Evolutionary conservation across 83 land plant genomes (phyloP).

Genomic region (Isoetes engelmannii): DNA sequence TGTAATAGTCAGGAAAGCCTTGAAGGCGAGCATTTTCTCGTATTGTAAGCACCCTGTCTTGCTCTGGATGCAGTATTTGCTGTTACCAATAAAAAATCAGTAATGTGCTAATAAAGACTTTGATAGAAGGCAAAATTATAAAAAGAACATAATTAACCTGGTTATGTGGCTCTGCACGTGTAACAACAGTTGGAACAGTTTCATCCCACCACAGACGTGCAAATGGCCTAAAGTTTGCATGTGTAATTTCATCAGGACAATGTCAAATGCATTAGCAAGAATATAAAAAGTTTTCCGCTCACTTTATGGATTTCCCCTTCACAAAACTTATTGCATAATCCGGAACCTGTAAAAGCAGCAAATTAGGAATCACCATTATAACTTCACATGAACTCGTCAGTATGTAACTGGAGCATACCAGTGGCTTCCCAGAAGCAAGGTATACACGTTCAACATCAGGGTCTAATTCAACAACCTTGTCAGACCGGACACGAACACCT

Average conservation of each 20-base stretch:
- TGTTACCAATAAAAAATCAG: constrained; percentile 12
- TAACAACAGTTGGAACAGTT: constrained; percentile 85
- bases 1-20: constrained; percentile 92
- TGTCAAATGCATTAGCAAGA: constrained; percentile 1
- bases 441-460: constrained; percentile 37
- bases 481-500: constrained; percentile 53
- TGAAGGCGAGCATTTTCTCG: constrained; percentile 90
- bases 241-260: not conserved
- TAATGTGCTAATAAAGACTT: not conserved
- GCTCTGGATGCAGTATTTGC: constrained; percentile 65
- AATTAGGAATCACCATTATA: not conserved
- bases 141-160: constrained; percentile 40
- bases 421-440: constrained; percentile 74
- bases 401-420: constrained; percentile 37
- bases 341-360: constrained; percentile 53
- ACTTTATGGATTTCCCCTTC: constrained; percentile 75
- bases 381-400: not conserved
- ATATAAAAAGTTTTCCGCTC: constrained; percentile 14
- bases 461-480: constrained; percentile 51
- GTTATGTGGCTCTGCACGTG: constrained; percentile 84
- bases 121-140: not conserved
- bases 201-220: constrained; percentile 97
- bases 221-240: constrained; percentile 54
- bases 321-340: constrained; percentile 83
- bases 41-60: constrained; percentile 73